Conservation (phyloP, 2,329 filamentous ascomycete species). For the Fusarium pininemorale region DNA sequence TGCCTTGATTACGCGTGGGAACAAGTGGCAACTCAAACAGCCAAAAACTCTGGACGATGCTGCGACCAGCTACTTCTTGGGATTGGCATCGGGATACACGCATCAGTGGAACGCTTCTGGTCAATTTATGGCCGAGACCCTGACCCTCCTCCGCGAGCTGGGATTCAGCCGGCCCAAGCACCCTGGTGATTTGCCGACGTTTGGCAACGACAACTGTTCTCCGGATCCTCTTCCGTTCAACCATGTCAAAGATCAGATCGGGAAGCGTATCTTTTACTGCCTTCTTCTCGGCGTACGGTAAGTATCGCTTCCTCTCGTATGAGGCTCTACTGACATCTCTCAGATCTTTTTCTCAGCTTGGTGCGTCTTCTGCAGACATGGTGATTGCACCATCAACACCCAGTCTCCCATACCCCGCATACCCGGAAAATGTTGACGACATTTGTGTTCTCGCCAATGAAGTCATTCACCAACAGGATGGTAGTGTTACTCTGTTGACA, state of each 20-base stretch:
- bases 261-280: constrained; percentile 86
- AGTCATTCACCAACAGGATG: constrained; percentile 74
- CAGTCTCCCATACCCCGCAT: constrained; percentile 78
- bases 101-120: constrained; percentile 73
- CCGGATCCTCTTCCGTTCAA: constrained; percentile 63
- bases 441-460: constrained; percentile 78
- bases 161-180: constrained; percentile 68
- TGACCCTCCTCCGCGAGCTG: constrained; percentile 74
- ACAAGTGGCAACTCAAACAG: constrained; percentile 58
- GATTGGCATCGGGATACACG: constrained; percentile 72
- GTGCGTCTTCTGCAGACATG: constrained; percentile 74
- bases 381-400: constrained; percentile 80
- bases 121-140: constrained; percentile 76
- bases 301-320: constrained; percentile 20
- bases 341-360: constrained; percentile 81
- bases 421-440: constrained; percentile 86
- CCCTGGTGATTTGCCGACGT: constrained; percentile 49
- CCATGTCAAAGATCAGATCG: constrained; percentile 76
- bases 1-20: constrained; percentile 72
- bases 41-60: constrained; percentile 63
- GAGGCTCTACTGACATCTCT: constrained; percentile 19
- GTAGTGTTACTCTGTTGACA: constrained; percentile 73
- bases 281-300: constrained; percentile 78
- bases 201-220: constrained; percentile 52
- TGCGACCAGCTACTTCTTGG: constrained; percentile 80